Evolutionary conservation across 345 rosid species (phyloP).

Genomic region (Ceriops decandra): DNA sequence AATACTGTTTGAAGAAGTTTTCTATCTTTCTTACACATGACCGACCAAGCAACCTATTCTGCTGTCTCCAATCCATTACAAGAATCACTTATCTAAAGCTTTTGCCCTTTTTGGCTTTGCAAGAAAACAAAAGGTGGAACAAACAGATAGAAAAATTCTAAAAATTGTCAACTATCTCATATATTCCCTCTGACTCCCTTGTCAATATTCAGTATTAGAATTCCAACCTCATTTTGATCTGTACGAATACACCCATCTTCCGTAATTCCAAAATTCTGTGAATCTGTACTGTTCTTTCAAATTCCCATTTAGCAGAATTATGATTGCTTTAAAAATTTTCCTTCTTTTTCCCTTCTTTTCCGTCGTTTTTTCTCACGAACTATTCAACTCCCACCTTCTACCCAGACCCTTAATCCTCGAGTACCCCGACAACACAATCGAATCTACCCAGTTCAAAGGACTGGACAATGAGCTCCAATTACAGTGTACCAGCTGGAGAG

Average conservation of each 20-base stretch:
- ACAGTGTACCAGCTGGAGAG: constrained; percentile 88
- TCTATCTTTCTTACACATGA: constrained; percentile 3
- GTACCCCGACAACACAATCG: constrained; percentile 33
- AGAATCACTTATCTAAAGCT: neutral
- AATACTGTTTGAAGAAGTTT: constrained; percentile 4
- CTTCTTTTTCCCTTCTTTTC: constrained; percentile 36
- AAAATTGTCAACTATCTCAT: neutral
- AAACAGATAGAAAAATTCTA: neutral
- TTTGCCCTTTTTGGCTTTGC: constrained; percentile 4
- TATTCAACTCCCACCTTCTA: constrained; percentile 31
- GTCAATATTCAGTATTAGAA: neutral
- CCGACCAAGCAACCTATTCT: neutral
- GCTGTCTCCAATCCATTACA: neutral
- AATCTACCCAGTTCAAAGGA: constrained; percentile 27
- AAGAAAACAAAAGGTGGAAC: neutral
- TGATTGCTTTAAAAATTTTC: constrained; percentile 36
- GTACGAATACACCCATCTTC: no score
- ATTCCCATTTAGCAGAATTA: constrained; percentile 5
- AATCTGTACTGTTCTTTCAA: neutral
- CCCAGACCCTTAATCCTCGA: constrained; percentile 62
- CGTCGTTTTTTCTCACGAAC: constrained; percentile 36
- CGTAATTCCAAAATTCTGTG: neutral
- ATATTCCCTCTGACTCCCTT: constrained; percentile 7
- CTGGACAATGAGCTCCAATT: constrained; percentile 44
- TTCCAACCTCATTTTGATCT: no score